Evolutionary conservation across 768 basidiomycete species (phyloP).

Genomic region (Hortiboletus campestris): DNA sequence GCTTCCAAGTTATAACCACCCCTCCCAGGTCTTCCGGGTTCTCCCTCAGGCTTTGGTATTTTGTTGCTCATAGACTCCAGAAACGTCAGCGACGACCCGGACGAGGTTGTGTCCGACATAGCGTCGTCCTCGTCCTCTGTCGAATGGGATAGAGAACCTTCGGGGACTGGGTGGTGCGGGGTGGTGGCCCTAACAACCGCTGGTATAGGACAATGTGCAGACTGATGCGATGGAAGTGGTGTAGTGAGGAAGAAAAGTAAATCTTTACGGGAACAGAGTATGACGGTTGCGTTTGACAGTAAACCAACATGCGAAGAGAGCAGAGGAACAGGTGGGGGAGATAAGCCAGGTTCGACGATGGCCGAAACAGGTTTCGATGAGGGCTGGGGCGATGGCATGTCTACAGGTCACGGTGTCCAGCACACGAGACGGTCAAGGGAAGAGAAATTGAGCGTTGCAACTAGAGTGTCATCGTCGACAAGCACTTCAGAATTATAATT

Average conservation of each 20-base stretch:
- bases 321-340: not conserved
- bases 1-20: constrained; percentile 9
- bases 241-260: not conserved
- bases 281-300: not conserved
- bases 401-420: no score
- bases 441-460: no score
- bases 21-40: constrained; percentile 1
- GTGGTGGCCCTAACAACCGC: not conserved
- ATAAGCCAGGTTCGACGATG: not conserved
- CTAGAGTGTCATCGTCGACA: no score
- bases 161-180: not conserved
- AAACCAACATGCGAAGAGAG: not conserved
- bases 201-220: not conserved
- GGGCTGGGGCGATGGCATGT: not conserved
- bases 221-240: not conserved
- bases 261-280: not conserved
- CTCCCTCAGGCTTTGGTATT: constrained; percentile 8
- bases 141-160: not conserved
- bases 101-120: not conserved
- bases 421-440: no score
- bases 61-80: not conserved
- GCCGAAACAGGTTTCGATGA: not conserved
- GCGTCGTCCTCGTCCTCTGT: not conserved
- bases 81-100: not conserved
- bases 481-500: no score